Conservation (phyloP, 305 asterid genomes). For the Petunia hybrid region DNA sequence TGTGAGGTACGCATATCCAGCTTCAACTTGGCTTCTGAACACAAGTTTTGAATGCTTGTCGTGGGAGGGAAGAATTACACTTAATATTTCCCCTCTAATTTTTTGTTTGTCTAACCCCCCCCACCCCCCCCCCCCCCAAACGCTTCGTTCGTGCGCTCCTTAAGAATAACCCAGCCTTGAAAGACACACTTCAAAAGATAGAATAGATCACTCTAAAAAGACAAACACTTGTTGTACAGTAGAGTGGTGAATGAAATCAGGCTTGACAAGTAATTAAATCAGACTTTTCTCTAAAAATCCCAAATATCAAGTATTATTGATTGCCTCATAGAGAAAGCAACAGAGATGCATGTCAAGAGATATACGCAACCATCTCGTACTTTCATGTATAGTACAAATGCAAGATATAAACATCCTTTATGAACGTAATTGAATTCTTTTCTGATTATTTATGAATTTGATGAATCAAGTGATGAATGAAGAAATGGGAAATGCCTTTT, state of each 20-base stretch:
- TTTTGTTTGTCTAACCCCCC: not conserved
- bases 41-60: not conserved
- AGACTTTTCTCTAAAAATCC: not conserved
- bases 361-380: not conserved
- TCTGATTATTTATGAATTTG: not conserved
- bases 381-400: not conserved
- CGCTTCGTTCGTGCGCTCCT: not conserved
- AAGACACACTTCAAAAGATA: not conserved
- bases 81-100: not conserved
- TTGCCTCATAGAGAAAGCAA: not conserved
- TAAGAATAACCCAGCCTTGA: not conserved
- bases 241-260: not conserved
- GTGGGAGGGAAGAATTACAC: not conserved
- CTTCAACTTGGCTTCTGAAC: not conserved
- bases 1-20: no score
- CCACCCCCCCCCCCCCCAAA: not conserved
- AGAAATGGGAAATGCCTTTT: slow-evolving; percentile 54
- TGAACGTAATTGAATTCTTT: not conserved
- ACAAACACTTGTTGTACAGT: not conserved
- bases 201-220: not conserved
- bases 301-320: not conserved
- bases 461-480: not conserved
- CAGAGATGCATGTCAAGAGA: not conserved
- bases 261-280: no score
- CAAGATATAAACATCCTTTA: not conserved